Evolutionary conservation across 208 protist species (phyloP), one percentile per base, ranked within the genome.

Genomic region (Trypanosoma mega): DNA sequence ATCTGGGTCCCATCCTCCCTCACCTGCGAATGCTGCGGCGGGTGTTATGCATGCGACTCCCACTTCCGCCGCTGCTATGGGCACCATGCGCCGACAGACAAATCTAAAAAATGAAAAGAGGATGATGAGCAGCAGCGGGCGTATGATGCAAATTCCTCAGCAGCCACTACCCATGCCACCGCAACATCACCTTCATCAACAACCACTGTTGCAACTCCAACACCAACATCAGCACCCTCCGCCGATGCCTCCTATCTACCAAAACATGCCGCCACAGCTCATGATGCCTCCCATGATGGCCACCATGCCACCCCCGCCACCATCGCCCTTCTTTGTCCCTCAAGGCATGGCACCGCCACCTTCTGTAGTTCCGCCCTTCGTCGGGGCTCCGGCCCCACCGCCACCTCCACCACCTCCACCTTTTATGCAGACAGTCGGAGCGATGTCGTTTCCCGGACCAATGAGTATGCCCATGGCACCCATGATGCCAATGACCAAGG

Each of bases 401-500:
- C 54, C 59, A 48, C 36, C 20, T n/a, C 53, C 33, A 39, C 43
- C 30, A 33, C 44, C 39, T 30, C 30, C 53, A 20, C 37, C 66
- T 7, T 68, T 67, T 39, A 55, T 61, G 48, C 55, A 52, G 52
- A 8, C 43, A 12, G 14, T 31, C 6, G 48, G 48, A 29, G 41
- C n/a, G 2, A 26, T 53, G 26, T 43, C 62, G 3, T 65, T 57
- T 21, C n/a, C 2, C 18, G 16, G 49, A 7, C 49, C 64, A 14
- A 33, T 73, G 14, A 41, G 54, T 7, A 27, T 68, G 44, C 52
- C 54, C 12, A 63, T 73, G 52, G 14, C 59, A 14, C 26, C 51
- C 16, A 65, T 77, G 46, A 67, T 80, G 67, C 45, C 43, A 24
- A 72, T 78, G 63, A 14, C 56, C 9, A 76, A 77, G 60, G 24